Conservation (phyloP, 2,329 filamentous ascomycete genomes). For the Colletotrichum lini region DNA sequence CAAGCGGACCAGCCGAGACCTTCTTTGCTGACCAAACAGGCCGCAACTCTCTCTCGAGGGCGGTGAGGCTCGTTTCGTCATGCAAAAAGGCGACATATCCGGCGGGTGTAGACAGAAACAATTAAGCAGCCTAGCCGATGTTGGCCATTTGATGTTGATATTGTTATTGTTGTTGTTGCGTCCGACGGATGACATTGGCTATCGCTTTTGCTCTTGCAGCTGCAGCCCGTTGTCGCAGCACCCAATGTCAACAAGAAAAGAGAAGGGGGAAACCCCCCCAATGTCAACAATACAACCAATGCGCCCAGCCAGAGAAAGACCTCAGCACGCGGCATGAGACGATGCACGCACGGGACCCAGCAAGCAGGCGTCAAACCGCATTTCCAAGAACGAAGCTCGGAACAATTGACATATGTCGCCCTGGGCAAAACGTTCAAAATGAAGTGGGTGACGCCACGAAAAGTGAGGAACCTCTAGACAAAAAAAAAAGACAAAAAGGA, state of each 20-base stretch:
- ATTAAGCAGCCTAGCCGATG: neutral
- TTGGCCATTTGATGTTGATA: neutral
- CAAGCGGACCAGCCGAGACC: constrained; percentile 24
- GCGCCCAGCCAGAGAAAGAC: constrained; percentile 4
- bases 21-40: constrained; percentile 29
- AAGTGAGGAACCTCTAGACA: neutral
- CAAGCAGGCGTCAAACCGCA: constrained; percentile 30
- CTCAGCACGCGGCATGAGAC: constrained; percentile 38
- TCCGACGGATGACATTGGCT: constrained; percentile 18
- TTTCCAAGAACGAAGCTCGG: constrained; percentile 5
- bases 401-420: neutral
- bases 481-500: neutral
- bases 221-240: constrained; percentile 33
- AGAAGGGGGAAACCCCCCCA: neutral
- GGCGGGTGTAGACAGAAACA: neutral
- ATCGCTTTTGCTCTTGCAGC: neutral
- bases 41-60: neutral
- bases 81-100: neutral
- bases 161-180: neutral
- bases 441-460: neutral
- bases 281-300: constrained; percentile 41
- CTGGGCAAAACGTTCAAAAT: neutral
- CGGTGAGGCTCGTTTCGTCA: constrained; percentile 11
- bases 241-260: constrained; percentile 31
- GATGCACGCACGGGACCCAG: constrained; percentile 31